Percentiles rank a stretch among this genome's conserved stretches.
These are phyloP conservation scores for Entomophthora muscae DNA, from an alignment of 371 early-diverging fungal species.

Conservation along the genomic window DNA sequence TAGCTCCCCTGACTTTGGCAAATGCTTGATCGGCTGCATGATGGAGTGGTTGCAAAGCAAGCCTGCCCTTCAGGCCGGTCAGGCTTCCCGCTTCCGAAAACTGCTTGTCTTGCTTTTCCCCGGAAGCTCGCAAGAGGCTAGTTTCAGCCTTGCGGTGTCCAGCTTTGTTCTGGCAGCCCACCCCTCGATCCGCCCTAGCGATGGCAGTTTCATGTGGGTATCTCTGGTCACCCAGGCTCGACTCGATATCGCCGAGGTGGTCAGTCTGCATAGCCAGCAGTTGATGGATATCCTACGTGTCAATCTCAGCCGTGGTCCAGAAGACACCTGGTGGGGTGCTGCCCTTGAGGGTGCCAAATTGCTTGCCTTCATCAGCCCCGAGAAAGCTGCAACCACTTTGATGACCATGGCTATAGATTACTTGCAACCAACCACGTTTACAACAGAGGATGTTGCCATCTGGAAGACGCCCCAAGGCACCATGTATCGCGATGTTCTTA, in stretches of 20 bases:
- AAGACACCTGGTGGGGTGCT: conserved; percentile 15
- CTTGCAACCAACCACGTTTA: conserved; percentile 17
- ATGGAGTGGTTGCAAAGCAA: background rate
- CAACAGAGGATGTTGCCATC: conserved; percentile 29
- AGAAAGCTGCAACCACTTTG: conserved; percentile 22
- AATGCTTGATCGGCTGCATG: background rate
- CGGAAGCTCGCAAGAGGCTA: background rate
- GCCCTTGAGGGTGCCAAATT: conserved; percentile 34
- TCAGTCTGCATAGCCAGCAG: background rate
- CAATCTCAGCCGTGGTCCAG: background rate
- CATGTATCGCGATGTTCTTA: conserved; percentile 38
- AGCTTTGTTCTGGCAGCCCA: background rate
- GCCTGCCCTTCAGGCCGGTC: too few species aligned
- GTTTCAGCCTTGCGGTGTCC: background rate
- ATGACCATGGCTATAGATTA: conserved; percentile 19
- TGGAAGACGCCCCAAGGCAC: conserved; percentile 53
- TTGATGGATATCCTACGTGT: background rate
- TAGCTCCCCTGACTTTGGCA: background rate
- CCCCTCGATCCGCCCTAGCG: background rate
- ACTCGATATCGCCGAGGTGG: background rate
- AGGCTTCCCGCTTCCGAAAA: background rate
- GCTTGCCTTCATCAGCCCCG: conserved; percentile 35
- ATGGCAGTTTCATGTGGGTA: conserved; percentile 9
- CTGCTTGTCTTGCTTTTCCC: background rate
- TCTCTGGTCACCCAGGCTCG: background rate